A percentile compares a stretch with the other conserved stretches of the same genome.
Conservation (phyloP, 306 rosid species). For the Gillenia trifoliata region DNA sequence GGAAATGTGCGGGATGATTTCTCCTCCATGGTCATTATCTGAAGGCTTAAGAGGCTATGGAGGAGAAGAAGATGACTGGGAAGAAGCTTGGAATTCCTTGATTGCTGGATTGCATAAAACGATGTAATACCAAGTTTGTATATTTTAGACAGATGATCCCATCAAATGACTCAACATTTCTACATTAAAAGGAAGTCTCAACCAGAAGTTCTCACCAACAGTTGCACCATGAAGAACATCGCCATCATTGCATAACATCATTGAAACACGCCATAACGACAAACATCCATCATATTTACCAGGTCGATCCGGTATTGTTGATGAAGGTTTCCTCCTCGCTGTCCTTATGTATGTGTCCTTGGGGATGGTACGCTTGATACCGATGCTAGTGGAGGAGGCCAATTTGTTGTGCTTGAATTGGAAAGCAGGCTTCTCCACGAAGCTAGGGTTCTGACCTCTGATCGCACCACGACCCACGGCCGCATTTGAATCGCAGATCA, state of each 20-base stretch:
- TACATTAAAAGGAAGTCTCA: not conserved
- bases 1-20: too few species aligned
- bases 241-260: not conserved
- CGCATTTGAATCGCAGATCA: not conserved
- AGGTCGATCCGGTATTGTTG: not conserved
- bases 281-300: too few species aligned
- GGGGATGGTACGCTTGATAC: not conserved
- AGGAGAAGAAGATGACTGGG: not conserved
- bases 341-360: not conserved
- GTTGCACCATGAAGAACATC: not conserved
- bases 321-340: not conserved
- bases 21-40: too few species aligned
- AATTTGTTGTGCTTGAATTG: not conserved
- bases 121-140: not conserved
- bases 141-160: not conserved
- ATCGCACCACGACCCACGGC: not conserved
- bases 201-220: not conserved
- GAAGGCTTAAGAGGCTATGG: not conserved
- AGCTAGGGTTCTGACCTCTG: not conserved
- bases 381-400: not conserved
- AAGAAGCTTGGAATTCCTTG: not conserved
- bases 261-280: not conserved
- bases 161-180: not conserved
- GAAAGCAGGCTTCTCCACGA: not conserved
- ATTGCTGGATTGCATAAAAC: not conserved